These are phyloP conservation scores for Collybia sp. DNA, from an alignment of 768 basidiomycete genomes.

Conservation along the genomic window DNA sequence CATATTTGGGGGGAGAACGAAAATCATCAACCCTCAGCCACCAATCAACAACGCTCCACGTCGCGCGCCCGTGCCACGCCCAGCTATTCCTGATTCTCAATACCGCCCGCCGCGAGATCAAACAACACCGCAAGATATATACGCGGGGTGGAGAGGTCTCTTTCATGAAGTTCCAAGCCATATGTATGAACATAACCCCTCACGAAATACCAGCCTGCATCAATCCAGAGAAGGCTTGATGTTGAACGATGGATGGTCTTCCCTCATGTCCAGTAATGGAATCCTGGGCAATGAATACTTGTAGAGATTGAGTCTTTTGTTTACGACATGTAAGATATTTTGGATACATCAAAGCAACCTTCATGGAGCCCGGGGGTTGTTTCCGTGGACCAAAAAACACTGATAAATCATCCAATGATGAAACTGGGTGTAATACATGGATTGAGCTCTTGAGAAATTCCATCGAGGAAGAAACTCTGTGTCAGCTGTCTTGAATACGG, in stretches of 20 bases:
- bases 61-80: neutral
- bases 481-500: no score
- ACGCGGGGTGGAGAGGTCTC: slow-evolving; percentile 31
- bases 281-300: slow-evolving; percentile 8
- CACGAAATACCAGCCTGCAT: slow-evolving; percentile 2
- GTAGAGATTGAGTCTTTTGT: no score
- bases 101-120: slow-evolving; percentile 6
- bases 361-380: no score
- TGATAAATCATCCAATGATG: no score
- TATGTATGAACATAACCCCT: slow-evolving; percentile 10
- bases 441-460: no score
- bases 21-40: slow-evolving; percentile 15
- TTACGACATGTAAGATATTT: no score
- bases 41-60: neutral
- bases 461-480: no score
- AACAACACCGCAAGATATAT: slow-evolving; percentile 21
- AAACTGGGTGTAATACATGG: no score
- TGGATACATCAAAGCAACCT: no score
- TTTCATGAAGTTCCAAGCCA: slow-evolving; percentile 30
- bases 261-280: slow-evolving; percentile 30
- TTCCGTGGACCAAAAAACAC: no score
- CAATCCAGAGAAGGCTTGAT: slow-evolving; percentile 14
- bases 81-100: slow-evolving; percentile 1
- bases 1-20: slow-evolving; percentile 28
- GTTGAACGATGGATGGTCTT: slow-evolving; percentile 34